phyloP scores from a whole-genome alignment of 2,329 filamentous ascomycete genomes.

The Fusarium burgessii region DNA sequence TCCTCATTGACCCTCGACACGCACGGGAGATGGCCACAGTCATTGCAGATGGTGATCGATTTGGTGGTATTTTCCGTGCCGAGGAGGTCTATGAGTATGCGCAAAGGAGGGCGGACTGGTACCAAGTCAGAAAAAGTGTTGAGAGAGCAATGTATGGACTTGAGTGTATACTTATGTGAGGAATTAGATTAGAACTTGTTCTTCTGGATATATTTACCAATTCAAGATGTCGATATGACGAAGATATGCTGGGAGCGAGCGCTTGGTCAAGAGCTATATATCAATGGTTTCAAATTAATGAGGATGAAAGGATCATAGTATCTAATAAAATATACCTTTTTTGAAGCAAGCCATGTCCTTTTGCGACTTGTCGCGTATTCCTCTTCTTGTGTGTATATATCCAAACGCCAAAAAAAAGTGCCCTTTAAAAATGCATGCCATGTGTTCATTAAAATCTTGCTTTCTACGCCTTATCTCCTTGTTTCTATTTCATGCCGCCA shows the following conservation, averaged over 20 bases:
- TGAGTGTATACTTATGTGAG: constrained; percentile 86
- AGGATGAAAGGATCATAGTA: constrained; percentile 19
- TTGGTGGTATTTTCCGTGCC: constrained; percentile 90
- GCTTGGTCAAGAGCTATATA: constrained; percentile 21
- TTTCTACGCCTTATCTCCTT: constrained; percentile 1
- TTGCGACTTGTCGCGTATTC: constrained; percentile 7
- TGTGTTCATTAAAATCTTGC: constrained; percentile 3
- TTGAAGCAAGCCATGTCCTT: background rate
- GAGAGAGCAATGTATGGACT: constrained; percentile 98
- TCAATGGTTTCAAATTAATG: constrained; percentile 23
- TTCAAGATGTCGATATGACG: constrained; percentile 22
- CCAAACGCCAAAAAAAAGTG: constrained; percentile 27
- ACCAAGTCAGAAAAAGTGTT: constrained; percentile 85
- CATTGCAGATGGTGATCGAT: constrained; percentile 91
- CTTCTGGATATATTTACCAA: constrained; percentile 21
- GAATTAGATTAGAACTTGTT: background rate
- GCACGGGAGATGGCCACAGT: constrained; percentile 96
- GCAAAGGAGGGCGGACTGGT: constrained; percentile 94
- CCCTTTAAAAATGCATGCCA: constrained; percentile 9
- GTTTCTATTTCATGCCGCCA: constrained; percentile 56
- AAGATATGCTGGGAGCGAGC: constrained; percentile 26
- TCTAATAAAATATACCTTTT: constrained; percentile 16
- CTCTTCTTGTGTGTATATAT: background rate
- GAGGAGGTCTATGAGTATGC: constrained; percentile 99
- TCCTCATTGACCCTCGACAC: constrained; percentile 84